Percentiles rank a stretch among this genome's conserved stretches.
Conservation (phyloP, 176 grass and related monocot species). For the Alopecurus myosuroides region DNA sequence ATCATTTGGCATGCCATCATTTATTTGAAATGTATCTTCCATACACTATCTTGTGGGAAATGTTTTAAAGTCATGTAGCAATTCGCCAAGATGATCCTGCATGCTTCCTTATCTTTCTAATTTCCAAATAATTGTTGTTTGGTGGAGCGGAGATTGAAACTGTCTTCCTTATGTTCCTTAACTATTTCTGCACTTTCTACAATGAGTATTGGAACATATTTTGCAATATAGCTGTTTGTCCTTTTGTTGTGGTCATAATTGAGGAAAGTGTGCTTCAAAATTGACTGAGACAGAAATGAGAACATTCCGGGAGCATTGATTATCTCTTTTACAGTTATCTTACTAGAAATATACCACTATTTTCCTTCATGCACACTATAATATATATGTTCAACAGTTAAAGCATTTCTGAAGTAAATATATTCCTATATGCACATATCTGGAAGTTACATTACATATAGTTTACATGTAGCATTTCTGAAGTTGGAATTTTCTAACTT, state of each 20-base stretch:
- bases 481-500: neutral
- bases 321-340: neutral
- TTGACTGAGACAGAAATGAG: neutral
- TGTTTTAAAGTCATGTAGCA: too few relatives aligned
- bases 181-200: neutral
- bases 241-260: neutral
- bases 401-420: neutral
- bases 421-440: neutral
- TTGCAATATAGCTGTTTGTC: neutral
- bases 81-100: neutral
- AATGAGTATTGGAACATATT: neutral
- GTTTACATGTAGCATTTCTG: neutral
- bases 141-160: neutral
- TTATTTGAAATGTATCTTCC: too few relatives aligned
- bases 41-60: too few relatives aligned
- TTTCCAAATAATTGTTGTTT: conserved; percentile 2
- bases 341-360: neutral
- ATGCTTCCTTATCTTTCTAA: neutral
- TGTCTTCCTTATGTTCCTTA: neutral
- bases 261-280: neutral
- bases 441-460: neutral
- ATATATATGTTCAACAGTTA: neutral
- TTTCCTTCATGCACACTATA: neutral
- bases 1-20: too few relatives aligned
- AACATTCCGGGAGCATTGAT: neutral